Percentiles rank a stretch among this genome's conserved stretches.
phyloP scores from a whole-genome alignment of 345 rosid species.

The Nephelium lappaceum region DNA sequence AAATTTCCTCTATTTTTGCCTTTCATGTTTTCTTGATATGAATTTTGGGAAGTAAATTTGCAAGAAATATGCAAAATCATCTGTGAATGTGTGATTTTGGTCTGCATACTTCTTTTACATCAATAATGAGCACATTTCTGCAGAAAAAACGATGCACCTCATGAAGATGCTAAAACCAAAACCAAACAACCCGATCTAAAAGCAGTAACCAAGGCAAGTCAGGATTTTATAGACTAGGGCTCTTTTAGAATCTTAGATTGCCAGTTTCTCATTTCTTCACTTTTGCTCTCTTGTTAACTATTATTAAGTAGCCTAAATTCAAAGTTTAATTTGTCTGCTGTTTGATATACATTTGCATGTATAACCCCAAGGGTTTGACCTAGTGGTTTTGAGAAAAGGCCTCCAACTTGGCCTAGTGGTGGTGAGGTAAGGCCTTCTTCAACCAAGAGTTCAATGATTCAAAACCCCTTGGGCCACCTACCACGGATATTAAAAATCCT shows the following conservation, averaged over 20 bases:
- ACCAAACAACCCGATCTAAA: conserved; percentile 80
- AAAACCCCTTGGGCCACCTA: background rate
- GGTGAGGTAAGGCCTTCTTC: too few relatives aligned
- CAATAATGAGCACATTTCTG: conserved; percentile 16
- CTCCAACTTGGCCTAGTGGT: background rate
- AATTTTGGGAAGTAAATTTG: background rate
- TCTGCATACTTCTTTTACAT: background rate
- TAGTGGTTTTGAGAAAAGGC: background rate
- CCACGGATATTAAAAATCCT: background rate
- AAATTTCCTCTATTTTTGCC: background rate
- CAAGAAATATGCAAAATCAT: background rate
- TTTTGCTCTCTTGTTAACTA: background rate
- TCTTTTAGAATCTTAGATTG: too few relatives aligned
- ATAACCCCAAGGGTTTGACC: background rate
- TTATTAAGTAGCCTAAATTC: background rate
- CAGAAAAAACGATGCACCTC: conserved; percentile 38
- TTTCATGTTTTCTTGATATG: background rate
- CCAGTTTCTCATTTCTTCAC: background rate
- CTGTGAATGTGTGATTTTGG: background rate
- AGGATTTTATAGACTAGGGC: background rate
- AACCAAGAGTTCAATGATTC: too few relatives aligned
- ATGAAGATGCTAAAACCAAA: conserved; percentile 36
- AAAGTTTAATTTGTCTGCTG: conserved; percentile 1
- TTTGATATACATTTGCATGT: background rate
- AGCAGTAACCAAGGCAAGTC: conserved; percentile 75